Evolutionary conservation across 164 flowering plant genomes (phyloP), one percentile per base, ranked within the genome.

Genomic region (Cinnamomum micranthum): DNA sequence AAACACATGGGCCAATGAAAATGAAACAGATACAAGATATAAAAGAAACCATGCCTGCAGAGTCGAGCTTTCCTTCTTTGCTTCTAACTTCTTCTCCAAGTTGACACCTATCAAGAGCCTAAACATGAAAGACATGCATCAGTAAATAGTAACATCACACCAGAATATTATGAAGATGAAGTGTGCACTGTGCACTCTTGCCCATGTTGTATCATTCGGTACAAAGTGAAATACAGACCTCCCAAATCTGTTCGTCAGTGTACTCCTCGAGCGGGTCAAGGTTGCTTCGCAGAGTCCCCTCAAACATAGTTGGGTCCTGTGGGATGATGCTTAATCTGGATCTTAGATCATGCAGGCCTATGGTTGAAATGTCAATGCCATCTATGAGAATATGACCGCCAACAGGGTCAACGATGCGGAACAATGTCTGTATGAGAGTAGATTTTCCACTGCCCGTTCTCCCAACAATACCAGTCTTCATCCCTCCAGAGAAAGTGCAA

Each of bases 401-500:
- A n/a, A 78, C 58, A 24, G 88, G 86, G 24, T 85, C 87, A 1
- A 85, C 84, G 28, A 83, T 76, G 35, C 87, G 83, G 71, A 85
- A 85, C 35, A 85, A 73, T 27, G 86, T 64, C 75, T 81, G 84
- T 52, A 85, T 81, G 14, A 85, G 84, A 31, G 87, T 85, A 66
- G 85, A 81, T 78, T 83, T 85, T 73, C 87, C 87, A 75, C 86
- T 80, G 50, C 87, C 85, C 41, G 87, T 83, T 70, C 87, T 83
- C 65, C 87, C 87, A 52, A 85, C 86, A 51, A 85, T 75, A 24
- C 87, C 87, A 22, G 80, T 78, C 74, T 81, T 85, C 75, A 41
- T 65, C 50, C 88, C 86, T 28, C 83, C 86, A 19, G 77, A 70
- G 35, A 85, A 81, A 28, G 75, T 80, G 72, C 86, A 85, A 2